Evolutionary conservation across 2,329 filamentous ascomycete species (phyloP).

Genomic region (Penicillium psychrosexuale): DNA sequence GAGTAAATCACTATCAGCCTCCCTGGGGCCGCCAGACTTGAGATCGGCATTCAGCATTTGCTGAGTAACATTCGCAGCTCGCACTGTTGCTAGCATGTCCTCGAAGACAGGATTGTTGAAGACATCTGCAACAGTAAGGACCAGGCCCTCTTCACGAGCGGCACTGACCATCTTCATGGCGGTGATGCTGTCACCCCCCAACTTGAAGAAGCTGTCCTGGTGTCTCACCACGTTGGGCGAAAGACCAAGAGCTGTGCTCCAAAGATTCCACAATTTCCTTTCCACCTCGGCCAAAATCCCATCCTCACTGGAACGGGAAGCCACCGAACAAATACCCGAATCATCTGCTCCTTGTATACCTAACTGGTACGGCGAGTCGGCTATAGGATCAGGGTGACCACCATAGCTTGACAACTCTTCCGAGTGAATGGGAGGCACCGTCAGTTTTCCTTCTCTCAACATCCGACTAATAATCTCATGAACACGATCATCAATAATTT

Average conservation of each 20-base stretch:
- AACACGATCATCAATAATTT: slow-evolving; percentile 35
- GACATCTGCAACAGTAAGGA: slow-evolving; percentile 44
- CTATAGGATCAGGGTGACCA: slow-evolving; percentile 12
- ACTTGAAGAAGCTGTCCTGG: slow-evolving; percentile 44
- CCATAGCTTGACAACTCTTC: slow-evolving; percentile 16
- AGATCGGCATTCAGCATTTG: slow-evolving; percentile 23
- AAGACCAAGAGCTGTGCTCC: slow-evolving; percentile 38
- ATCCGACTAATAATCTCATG: slow-evolving; percentile 35
- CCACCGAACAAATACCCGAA: slow-evolving; percentile 26
- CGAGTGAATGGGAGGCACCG: slow-evolving; percentile 18
- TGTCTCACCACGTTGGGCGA: slow-evolving; percentile 32
- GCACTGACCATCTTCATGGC: slow-evolving; percentile 44
- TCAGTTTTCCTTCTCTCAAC: slow-evolving; percentile 29
- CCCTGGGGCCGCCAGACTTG: slow-evolving; percentile 14
- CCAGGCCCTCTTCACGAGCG: slow-evolving; percentile 39
- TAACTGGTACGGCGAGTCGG: slow-evolving; percentile 19
- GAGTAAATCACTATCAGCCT: slow-evolving; percentile 14
- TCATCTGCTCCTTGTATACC: slow-evolving; percentile 19
- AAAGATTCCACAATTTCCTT: slow-evolving; percentile 38
- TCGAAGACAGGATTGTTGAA: slow-evolving; percentile 44
- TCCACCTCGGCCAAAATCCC: slow-evolving; percentile 30
- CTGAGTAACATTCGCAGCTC: slow-evolving; percentile 24
- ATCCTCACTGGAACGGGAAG: slow-evolving; percentile 32
- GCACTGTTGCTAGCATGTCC: slow-evolving; percentile 37
- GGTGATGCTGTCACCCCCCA: slow-evolving; percentile 43